These are phyloP conservation scores for Trametes maxima DNA, from an alignment of 768 basidiomycete genomes.

Conservation along the genomic window DNA sequence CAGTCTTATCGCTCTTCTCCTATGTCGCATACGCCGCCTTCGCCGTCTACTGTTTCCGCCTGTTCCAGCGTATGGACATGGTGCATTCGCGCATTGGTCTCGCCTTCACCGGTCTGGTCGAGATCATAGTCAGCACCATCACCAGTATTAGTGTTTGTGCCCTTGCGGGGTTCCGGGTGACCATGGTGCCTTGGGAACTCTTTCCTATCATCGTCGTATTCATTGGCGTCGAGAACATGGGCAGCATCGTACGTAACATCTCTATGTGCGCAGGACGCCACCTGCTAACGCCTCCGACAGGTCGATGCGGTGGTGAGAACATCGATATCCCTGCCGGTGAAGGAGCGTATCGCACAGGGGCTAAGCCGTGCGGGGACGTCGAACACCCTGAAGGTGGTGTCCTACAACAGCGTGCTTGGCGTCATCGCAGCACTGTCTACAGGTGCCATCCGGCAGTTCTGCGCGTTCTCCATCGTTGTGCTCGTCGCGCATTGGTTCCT, in stretches of 20 bases:
- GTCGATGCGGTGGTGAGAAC: slow-evolving; percentile 86
- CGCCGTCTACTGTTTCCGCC: slow-evolving; percentile 72
- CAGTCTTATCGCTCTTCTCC: slow-evolving; percentile 68
- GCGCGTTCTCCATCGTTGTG: slow-evolving; percentile 90
- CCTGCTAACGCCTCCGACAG: slow-evolving; percentile 42
- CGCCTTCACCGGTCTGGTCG: slow-evolving; percentile 90
- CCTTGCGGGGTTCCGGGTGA: slow-evolving; percentile 83
- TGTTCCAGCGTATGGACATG: slow-evolving; percentile 74
- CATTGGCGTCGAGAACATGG: slow-evolving; percentile 98
- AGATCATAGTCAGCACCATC: slow-evolving; percentile 90
- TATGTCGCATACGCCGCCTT: slow-evolving; percentile 79
- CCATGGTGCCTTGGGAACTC: slow-evolving; percentile 89
- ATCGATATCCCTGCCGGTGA: slow-evolving; percentile 83
- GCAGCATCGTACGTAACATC: slow-evolving; percentile 68
- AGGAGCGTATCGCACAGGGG: slow-evolving; percentile 89
- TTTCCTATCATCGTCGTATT: slow-evolving; percentile 94
- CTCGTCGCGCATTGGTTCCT: slow-evolving; percentile 97
- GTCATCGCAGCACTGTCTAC: slow-evolving; percentile 72
- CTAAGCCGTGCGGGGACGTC: slow-evolving; percentile 88
- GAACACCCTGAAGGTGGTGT: slow-evolving; percentile 89
- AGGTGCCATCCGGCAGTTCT: slow-evolving; percentile 89
- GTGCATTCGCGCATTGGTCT: slow-evolving; percentile 92
- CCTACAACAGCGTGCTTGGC: slow-evolving; percentile 81
- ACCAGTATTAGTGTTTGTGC: slow-evolving; percentile 93
- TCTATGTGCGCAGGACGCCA: slow-evolving; percentile 1